These are phyloP conservation scores for Coemansia sp. DNA, from an alignment of 192 early-diverging fungal genomes.

Conservation along the genomic window DNA sequence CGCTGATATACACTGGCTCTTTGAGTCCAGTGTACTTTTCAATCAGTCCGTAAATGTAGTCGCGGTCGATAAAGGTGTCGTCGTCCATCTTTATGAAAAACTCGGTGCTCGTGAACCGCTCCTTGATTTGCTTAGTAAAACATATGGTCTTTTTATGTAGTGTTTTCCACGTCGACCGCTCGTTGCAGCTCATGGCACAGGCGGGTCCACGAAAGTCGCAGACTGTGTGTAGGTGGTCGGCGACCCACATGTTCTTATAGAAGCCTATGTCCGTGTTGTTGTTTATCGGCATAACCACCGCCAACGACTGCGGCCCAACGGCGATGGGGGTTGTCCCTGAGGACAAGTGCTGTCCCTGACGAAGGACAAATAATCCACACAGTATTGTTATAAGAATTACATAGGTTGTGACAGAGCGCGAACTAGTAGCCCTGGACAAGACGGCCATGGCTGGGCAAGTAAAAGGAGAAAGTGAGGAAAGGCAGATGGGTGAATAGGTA, in stretches of 20 bases:
- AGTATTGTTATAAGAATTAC: not conserved
- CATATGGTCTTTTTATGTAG: slow-evolving; percentile 36
- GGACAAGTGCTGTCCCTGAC: not conserved
- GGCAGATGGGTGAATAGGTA: not conserved
- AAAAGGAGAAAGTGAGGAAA: not conserved
- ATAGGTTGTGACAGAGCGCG: not conserved
- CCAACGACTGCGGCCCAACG: not conserved
- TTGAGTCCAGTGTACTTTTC: slow-evolving; percentile 12
- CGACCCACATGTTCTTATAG: slow-evolving; percentile 34
- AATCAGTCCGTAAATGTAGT: slow-evolving; percentile 20
- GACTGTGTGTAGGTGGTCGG: slow-evolving; percentile 26
- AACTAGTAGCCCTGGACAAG: not conserved
- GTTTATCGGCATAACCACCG: slow-evolving; percentile 29
- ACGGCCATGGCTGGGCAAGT: not conserved
- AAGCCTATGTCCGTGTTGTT: slow-evolving; percentile 30
- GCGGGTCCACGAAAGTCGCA: slow-evolving; percentile 27
- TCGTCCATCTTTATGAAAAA: slow-evolving; percentile 46
- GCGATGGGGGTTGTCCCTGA: not conserved
- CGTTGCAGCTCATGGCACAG: slow-evolving; percentile 29
- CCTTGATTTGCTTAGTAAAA: slow-evolving; percentile 24
- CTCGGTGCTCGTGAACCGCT: slow-evolving; percentile 17
- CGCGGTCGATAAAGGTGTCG: slow-evolving; percentile 23
- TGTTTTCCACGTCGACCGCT: slow-evolving; percentile 18
- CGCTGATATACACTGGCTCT: slow-evolving; percentile 29
- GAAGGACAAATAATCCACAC: not conserved